Evolutionary conservation across 164 flowering plant species (phyloP).

Genomic region (Vitis amurensis): DNA sequence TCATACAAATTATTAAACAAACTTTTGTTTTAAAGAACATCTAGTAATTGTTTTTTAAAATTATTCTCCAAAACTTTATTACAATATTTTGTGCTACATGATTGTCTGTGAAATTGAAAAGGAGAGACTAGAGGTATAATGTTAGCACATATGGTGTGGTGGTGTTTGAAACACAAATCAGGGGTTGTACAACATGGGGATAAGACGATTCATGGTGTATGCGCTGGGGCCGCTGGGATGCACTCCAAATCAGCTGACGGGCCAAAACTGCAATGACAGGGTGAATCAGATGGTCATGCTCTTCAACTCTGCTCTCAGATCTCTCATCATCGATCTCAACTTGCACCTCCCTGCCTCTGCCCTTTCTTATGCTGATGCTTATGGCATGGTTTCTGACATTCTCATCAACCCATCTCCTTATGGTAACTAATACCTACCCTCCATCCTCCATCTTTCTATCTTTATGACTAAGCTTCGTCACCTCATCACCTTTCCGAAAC

Average conservation of each 20-base stretch:
- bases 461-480: too few relatives aligned
- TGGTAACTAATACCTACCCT: background rate
- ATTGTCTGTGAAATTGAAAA: too few relatives aligned
- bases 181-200: slow-evolving; percentile 13
- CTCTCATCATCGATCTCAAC: slow-evolving; percentile 13
- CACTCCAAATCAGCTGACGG: slow-evolving; percentile 12
- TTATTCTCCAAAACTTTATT: too few relatives aligned
- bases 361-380: slow-evolving; percentile 6
- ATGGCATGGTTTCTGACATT: slow-evolving; percentile 10
- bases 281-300: slow-evolving; percentile 18
- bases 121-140: too few relatives aligned
- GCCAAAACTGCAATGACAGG: slow-evolving; percentile 11
- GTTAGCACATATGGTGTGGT: too few relatives aligned
- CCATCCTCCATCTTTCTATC: too few relatives aligned
- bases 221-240: slow-evolving; percentile 16
- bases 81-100: too few relatives aligned
- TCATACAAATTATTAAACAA: too few relatives aligned
- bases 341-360: slow-evolving; percentile 6
- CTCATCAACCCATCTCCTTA: slow-evolving; percentile 12
- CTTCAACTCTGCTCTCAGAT: slow-evolving; percentile 20
- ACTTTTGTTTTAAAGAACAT: too few relatives aligned
- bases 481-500: too few relatives aligned
- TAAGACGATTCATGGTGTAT: slow-evolving; percentile 10
- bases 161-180: background rate
- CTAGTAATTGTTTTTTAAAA: too few relatives aligned